These are phyloP conservation scores for Russula virescens DNA, from an alignment of 768 basidiomycete species.

Conservation along the genomic window DNA sequence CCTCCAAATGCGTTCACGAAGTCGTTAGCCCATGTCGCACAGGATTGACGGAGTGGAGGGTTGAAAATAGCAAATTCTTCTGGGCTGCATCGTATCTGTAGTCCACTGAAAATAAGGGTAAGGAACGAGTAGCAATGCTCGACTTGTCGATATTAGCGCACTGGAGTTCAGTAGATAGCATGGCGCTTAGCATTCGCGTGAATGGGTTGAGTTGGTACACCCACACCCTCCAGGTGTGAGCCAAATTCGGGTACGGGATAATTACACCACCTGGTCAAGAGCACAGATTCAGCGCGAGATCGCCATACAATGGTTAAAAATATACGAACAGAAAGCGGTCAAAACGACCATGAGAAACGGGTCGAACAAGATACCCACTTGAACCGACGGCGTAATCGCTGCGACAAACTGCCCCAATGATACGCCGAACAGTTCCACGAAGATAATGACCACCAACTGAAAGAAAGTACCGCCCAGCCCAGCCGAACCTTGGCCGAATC, in stretches of 20 bases:
- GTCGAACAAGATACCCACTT: slow-evolving; percentile 72
- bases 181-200: slow-evolving; percentile 62
- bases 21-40: slow-evolving; percentile 56
- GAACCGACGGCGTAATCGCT: slow-evolving; percentile 68
- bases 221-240: slow-evolving; percentile 71
- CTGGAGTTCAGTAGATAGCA: slow-evolving; percentile 76
- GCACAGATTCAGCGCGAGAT: neutral
- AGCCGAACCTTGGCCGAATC: slow-evolving; percentile 56
- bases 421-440: slow-evolving; percentile 69
- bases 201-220: slow-evolving; percentile 68
- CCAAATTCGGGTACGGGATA: slow-evolving; percentile 59
- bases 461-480: slow-evolving; percentile 63
- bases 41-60: slow-evolving; percentile 71
- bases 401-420: slow-evolving; percentile 70
- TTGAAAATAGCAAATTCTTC: slow-evolving; percentile 68
- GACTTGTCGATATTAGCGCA: slow-evolving; percentile 29
- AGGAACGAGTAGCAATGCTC: neutral
- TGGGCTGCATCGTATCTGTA: slow-evolving; percentile 55
- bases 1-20: slow-evolving; percentile 63
- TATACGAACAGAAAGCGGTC: slow-evolving; percentile 51
- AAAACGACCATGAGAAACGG: slow-evolving; percentile 66
- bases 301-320: neutral
- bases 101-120: slow-evolving; percentile 38
- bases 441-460: slow-evolving; percentile 61
- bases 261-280: slow-evolving; percentile 50